Percentiles rank a stretch among this genome's conserved stretches.
phyloP scores from a whole-genome alignment of 495 filamentous ascomycete genomes.

The Jackrogersella minutella region DNA sequence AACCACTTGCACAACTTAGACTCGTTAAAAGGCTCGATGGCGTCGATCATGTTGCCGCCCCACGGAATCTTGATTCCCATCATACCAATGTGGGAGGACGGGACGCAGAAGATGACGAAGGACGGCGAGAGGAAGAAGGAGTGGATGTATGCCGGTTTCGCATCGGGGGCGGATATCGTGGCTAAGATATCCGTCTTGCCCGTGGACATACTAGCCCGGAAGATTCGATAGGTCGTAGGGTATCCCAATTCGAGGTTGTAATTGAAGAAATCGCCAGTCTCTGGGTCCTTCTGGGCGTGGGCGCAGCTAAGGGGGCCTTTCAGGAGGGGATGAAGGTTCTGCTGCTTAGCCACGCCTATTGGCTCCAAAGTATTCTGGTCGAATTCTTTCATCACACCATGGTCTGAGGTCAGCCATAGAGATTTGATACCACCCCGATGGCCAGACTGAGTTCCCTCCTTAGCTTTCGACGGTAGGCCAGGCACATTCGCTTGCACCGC shows the following conservation, averaged over 20 bases:
- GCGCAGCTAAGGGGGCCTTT: slow-evolving; percentile 68
- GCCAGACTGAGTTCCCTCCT: slow-evolving; percentile 29
- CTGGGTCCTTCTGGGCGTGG: slow-evolving; percentile 73
- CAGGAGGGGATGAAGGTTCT: slow-evolving; percentile 68
- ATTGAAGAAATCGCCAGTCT: slow-evolving; percentile 79
- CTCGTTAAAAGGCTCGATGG: slow-evolving; percentile 61
- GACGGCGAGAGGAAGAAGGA: slow-evolving; percentile 72
- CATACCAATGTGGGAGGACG: slow-evolving; percentile 60
- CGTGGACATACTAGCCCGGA: slow-evolving; percentile 64
- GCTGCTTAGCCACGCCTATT: slow-evolving; percentile 64
- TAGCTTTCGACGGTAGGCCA: slow-evolving; percentile 45
- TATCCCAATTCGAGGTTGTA: slow-evolving; percentile 68
- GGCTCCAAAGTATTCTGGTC: slow-evolving; percentile 77
- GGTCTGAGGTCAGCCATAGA: slow-evolving; percentile 70
- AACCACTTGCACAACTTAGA: slow-evolving; percentile 68
- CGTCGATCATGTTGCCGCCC: slow-evolving; percentile 65
- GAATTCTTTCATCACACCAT: slow-evolving; percentile 61
- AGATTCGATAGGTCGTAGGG: slow-evolving; percentile 66
- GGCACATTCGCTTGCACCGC: slow-evolving; percentile 67
- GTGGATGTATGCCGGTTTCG: slow-evolving; percentile 71
- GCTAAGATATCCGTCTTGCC: slow-evolving; percentile 76
- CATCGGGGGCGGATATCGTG: slow-evolving; percentile 59
- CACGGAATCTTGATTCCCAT: slow-evolving; percentile 61
- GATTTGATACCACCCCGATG: slow-evolving; percentile 50
- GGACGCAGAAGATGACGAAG: slow-evolving; percentile 70